Evolutionary conservation across 192 early-diverging fungal genomes (phyloP), one percentile per base, ranked within the genome.

Genomic region (Haplosporangium gracile): DNA sequence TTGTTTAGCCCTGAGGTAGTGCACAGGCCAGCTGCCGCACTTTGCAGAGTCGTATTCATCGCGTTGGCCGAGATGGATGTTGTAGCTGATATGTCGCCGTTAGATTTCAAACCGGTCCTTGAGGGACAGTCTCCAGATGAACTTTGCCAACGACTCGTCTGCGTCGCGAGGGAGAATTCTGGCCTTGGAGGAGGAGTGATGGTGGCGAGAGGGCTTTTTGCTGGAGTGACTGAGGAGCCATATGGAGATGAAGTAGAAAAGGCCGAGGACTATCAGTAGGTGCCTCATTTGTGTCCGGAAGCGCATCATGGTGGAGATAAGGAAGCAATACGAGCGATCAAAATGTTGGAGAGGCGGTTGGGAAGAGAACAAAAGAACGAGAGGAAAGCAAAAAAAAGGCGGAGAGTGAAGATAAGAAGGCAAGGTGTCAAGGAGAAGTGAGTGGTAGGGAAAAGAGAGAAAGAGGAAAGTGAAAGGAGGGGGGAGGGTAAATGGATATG

Each of bases 11-110:
- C 36, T 34, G 40, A 77, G 39, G 43, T 69, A 77, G 43, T 70
- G 65, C 26, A n/a, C 68, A 40, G 76, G 76, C 76, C 76, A 77
- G n/a, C 42, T 47, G 15, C 76, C 76, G 47, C 76, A 77, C 32
- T 42, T 68, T 6, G 26, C 36, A 2, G 53, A 68, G 24, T 77
- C 65, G 36, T 49, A 77, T 29, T 43, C 74, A 60, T 76, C 55
- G 29, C 36, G 34, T 39, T 68, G 75, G 26, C 36, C 75, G 0
- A 76, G 75, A 38, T 34, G 49, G 68, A 68, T 68, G 68, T 70
- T 68, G 42, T 77, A 70, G 39, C 68, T 32, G 60, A 65, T 68
- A 36, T 68, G 60, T 11, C 76, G 76, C 36, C 76, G 76, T 47
- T 49, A 68, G 32, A 77, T 68, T 13, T 77, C 76, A 65, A 77